Evolutionary conservation across 352 stramenopile species (phyloP).

Genomic region (Globisporangium okanoganense): DNA sequence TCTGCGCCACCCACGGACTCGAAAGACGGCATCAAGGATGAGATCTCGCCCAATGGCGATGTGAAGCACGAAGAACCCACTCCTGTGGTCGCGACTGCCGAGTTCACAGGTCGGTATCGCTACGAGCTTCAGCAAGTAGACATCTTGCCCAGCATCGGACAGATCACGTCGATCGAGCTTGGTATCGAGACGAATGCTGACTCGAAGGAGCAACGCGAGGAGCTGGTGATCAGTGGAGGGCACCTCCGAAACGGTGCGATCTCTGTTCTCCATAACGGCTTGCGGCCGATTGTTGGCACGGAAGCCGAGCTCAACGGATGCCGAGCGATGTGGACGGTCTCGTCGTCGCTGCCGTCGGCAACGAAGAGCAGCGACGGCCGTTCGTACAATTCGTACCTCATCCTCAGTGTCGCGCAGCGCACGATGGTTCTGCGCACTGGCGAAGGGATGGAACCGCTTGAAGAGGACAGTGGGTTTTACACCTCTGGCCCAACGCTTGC

Average conservation of each 20-base stretch:
- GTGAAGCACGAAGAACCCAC: conserved; percentile 4
- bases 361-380: conserved; percentile 47
- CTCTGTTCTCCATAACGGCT: conserved; percentile 73
- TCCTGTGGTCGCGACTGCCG: not conserved
- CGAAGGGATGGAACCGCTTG: conserved; percentile 79
- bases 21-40: conserved; percentile 10
- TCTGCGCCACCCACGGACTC: conserved; percentile 27
- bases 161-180: conserved; percentile 82
- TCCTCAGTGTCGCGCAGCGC: conserved; percentile 72
- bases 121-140: conserved; percentile 69
- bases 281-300: conserved; percentile 81
- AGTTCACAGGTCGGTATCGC: conserved; percentile 22
- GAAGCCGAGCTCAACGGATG: conserved; percentile 79
- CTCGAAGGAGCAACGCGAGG: conserved; percentile 72
- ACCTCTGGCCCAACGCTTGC: conserved; percentile 74
- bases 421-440: conserved; percentile 85
- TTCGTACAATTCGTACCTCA: conserved; percentile 75
- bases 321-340: conserved; percentile 85
- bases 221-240: conserved; percentile 76
- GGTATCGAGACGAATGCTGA: conserved; percentile 71
- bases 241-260: conserved; percentile 57
- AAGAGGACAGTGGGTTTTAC: conserved; percentile 84
- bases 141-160: conserved; percentile 63
- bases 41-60: conserved; percentile 9
- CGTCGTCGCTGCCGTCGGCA: conserved; percentile 47